These are phyloP conservation scores for Mucuna pruriens DNA, from an alignment of 306 rosid genomes.

Conservation along the genomic window DNA sequence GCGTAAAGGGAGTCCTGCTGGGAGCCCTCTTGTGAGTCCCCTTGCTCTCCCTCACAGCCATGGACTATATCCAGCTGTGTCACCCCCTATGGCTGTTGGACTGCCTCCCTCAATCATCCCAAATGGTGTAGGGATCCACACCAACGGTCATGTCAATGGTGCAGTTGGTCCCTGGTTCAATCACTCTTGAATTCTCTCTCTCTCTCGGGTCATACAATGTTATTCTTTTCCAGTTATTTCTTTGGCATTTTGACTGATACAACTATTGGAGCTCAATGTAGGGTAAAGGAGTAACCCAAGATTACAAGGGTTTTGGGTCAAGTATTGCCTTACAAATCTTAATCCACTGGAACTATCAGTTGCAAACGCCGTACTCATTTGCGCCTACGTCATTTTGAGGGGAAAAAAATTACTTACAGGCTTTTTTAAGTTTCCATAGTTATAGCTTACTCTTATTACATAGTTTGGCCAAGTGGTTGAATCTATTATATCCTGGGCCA, in stretches of 20 bases:
- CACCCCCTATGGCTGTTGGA: conserved; percentile 68
- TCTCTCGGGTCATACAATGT: conserved; percentile 47
- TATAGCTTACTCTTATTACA: conserved; percentile 33
- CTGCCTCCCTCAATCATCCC: conserved; percentile 71
- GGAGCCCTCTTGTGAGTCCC: conserved; percentile 82
- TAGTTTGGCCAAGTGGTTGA: conserved; percentile 39
- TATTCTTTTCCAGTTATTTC: conserved; percentile 55
- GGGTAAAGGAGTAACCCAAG: conserved; percentile 34
- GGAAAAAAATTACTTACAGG: conserved; percentile 53
- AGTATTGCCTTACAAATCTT: conserved; percentile 36
- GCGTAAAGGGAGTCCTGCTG: conserved; percentile 76
- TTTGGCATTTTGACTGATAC: conserved; percentile 70
- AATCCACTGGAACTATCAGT: conserved; percentile 69
- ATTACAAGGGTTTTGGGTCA: conserved; percentile 44
- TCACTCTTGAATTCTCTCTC: conserved; percentile 62
- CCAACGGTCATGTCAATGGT: conserved; percentile 95
- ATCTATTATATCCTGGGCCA: conserved; percentile 40
- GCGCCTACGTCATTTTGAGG: conserved; percentile 43
- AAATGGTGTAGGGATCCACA: conserved; percentile 82
- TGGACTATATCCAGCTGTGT: conserved; percentile 71
- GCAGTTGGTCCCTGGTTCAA: conserved; percentile 96
- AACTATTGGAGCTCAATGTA: conserved; percentile 58
- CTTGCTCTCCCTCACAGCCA: conserved; percentile 77
- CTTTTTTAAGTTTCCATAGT: conserved; percentile 46
- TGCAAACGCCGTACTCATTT: conserved; percentile 70